phyloP scores from a whole-genome alignment of 192 early-diverging fungal genomes.

The Glomus cerebriforme region DNA sequence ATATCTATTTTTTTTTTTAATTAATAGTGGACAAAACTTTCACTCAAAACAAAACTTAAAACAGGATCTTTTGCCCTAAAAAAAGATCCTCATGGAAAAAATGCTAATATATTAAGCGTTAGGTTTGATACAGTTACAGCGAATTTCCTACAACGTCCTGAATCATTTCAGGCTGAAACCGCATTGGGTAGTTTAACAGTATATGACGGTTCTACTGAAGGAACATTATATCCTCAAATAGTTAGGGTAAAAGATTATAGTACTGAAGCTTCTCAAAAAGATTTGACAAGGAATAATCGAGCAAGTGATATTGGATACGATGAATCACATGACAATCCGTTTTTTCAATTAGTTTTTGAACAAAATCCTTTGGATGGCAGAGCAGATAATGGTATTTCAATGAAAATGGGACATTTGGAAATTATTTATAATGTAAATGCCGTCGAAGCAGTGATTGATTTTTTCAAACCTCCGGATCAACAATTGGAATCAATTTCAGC shows the following conservation, averaged over 20 bases:
- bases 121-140: conserved; percentile 68
- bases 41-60: conserved; percentile 64
- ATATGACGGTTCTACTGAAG: conserved; percentile 61
- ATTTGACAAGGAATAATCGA: conserved; percentile 28
- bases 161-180: conserved; percentile 55
- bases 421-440: conserved; percentile 85
- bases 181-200: conserved; percentile 64
- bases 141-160: conserved; percentile 55
- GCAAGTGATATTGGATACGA: conserved; percentile 11
- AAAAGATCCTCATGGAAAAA: conserved; percentile 48
- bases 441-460: conserved; percentile 72
- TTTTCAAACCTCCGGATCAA: conserved; percentile 79
- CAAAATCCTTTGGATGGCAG: conserved; percentile 87
- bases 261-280: conserved; percentile 41
- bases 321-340: conserved; percentile 45
- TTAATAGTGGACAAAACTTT: conserved; percentile 59
- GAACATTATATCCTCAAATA: conserved; percentile 56
- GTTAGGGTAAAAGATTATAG: conserved; percentile 56
- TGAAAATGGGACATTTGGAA: conserved; percentile 88
- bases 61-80: conserved; percentile 83
- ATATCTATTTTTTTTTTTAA: conserved; percentile 22
- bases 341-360: conserved; percentile 80
- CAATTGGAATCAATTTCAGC: conserved; percentile 76
- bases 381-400: conserved; percentile 80
- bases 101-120: conserved; percentile 52